Evolutionary conservation across 805 yeast genomes (phyloP).

Genomic region (Candida silvatica): DNA sequence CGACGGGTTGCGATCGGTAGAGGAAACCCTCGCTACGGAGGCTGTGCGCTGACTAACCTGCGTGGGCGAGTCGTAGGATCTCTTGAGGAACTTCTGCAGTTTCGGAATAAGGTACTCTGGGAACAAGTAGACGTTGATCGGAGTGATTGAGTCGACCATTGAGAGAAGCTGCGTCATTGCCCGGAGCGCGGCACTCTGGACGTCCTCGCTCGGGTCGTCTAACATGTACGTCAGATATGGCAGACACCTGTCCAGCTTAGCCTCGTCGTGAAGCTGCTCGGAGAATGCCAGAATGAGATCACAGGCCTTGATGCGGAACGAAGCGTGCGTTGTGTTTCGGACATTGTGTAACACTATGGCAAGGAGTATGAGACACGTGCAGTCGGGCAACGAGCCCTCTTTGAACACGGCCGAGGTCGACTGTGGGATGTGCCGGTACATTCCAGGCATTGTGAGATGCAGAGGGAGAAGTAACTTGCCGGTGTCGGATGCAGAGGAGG

Average conservation of each 20-base stretch:
- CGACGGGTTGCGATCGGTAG: neutral
- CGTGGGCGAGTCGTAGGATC: conserved; percentile 20
- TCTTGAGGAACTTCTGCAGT: conserved; percentile 34
- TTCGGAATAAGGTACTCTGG: conserved; percentile 79
- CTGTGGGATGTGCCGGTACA: conserved; percentile 36
- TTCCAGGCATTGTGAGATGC: conserved; percentile 42
- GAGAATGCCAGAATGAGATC: conserved; percentile 70
- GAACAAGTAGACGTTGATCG: conserved; percentile 68
- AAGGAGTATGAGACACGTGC: conserved; percentile 49
- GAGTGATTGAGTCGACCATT: conserved; percentile 56
- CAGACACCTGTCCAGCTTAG: conserved; percentile 74
- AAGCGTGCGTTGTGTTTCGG: conserved; percentile 51
- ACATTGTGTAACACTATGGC: conserved; percentile 50
- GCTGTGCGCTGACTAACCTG: neutral
- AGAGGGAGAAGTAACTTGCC: too few species aligned
- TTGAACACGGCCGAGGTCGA: conserved; percentile 24
- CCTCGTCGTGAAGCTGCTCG: conserved; percentile 72
- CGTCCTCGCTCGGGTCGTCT: conserved; percentile 58
- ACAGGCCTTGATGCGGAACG: conserved; percentile 58
- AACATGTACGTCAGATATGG: conserved; percentile 72
- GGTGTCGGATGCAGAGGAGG: conserved; percentile 6
- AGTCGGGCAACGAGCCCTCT: conserved; percentile 22
- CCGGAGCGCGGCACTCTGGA: conserved; percentile 58
- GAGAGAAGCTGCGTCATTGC: conserved; percentile 59
- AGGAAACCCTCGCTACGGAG: too few species aligned